Base-by-base conservation (phyloP, 805 yeast species). In the Zygosaccharomyces bailii region DNA sequence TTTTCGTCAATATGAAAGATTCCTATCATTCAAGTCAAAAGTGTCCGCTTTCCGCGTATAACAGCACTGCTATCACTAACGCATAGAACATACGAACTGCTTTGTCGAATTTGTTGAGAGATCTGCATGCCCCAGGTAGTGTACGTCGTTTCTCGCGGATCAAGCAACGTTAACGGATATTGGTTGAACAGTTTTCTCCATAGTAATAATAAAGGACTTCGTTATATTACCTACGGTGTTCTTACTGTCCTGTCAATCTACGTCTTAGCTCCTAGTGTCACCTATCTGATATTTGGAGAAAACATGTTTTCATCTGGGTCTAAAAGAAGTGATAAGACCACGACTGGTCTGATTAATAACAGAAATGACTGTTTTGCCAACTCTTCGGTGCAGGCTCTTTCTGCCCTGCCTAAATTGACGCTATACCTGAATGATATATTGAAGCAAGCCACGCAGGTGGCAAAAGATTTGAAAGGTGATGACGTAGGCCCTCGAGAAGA, bases 341-440 rank as follows among this genome's bases (percentile, higher is more conserved):
- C 96, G 8, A 87, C 93, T 0, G 97, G 97, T 2, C 69, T 91
- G 35, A 73, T 82, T 53, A 93, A 91, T 63, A 72, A 82, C 51
- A 76, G 90, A 48, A 86, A 87, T 52, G 96, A 89, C 61, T 91
- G 99, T 63, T 91, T 87, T 68, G 96, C 96, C 49, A 91, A 93
- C 59, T 78, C 95, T 5, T 81, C 90, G 1, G 58, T 93, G 14
- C 99, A 91, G 62, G 93, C 90, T 0, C 72, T 85, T 43, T 76
- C 82, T 13, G 67, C 88, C 0, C 60, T 83, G 13, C 82, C 86
- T 0, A 74, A 75, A 0, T 57, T 86, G 39, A 77, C 82, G 29
- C 68, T 65, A 3, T 85, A 86, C 54, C 61, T 85, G 48, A 80
- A 63, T 41, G 66, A 56, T 25, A 45, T 63, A 20, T 41, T 62